Conservation (phyloP, 2,329 filamentous ascomycete genomes). For the Pseudofabraea citricarpa region DNA sequence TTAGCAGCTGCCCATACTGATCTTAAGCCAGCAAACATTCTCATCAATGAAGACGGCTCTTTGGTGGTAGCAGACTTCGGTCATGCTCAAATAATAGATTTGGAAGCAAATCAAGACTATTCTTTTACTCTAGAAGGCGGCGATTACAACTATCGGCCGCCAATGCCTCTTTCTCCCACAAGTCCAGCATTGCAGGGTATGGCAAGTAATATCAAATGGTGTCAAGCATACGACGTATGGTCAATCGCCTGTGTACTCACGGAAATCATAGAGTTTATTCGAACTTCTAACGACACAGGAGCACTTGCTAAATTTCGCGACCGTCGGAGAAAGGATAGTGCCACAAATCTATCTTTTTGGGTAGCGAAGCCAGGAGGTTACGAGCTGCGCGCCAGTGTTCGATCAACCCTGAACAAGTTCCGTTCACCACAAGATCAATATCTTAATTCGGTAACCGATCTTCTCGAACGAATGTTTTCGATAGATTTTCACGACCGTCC, state of each 20-base stretch:
- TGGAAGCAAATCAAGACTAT: not conserved
- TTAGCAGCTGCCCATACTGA: not conserved
- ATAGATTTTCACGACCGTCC: not conserved
- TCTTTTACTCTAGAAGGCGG: not conserved
- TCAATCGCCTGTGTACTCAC: not conserved
- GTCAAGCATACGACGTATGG: not conserved
- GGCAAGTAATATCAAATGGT: not conserved
- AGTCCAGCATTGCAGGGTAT: not conserved
- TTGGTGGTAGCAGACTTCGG: not conserved
- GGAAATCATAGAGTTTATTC: not conserved
- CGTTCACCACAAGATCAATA: not conserved
- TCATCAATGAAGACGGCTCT: not conserved
- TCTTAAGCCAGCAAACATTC: not conserved
- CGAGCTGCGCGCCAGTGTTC: not conserved
- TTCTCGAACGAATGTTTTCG: not conserved
- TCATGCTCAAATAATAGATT: not conserved
- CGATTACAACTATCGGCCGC: not conserved
- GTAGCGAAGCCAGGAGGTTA: not conserved
- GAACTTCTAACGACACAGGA: not conserved
- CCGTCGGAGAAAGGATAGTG: not conserved
- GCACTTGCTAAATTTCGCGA: not conserved
- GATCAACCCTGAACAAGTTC: not conserved
- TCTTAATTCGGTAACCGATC: not conserved
- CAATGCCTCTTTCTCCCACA: not conserved
- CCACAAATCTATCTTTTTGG: not conserved